Conservation (phyloP, 352 stramenopile species). For the Achlya hypogyna region DNA sequence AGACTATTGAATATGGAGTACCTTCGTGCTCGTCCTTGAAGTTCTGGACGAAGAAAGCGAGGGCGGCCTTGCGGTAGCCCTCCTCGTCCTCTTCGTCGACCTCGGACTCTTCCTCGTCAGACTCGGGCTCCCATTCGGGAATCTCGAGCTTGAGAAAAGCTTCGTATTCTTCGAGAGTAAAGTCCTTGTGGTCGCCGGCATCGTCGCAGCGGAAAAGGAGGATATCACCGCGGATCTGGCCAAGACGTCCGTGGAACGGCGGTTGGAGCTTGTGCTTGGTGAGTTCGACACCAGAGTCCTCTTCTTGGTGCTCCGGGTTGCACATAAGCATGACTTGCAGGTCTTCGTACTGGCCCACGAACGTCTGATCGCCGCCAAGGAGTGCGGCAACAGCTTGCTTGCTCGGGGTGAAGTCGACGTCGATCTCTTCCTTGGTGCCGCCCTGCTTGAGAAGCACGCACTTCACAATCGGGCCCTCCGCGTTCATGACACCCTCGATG, state of each 20-base stretch:
- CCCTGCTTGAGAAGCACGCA: constrained; percentile 17
- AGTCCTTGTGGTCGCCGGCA: constrained; percentile 23
- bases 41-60: constrained; percentile 21
- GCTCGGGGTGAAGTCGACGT: constrained; percentile 11
- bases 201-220: constrained; percentile 15
- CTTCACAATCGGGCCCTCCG: constrained; percentile 15
- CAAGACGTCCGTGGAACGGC: constrained; percentile 16
- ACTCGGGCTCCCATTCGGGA: constrained; percentile 52
- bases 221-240: constrained; percentile 16
- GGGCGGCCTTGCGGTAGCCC: constrained; percentile 29
- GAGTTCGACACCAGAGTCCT: not conserved
- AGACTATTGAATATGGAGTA: constrained; percentile 16
- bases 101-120: constrained; percentile 25
- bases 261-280: constrained; percentile 16
- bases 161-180: constrained; percentile 24
- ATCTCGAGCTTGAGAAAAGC: constrained; percentile 17
- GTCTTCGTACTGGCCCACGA: constrained; percentile 20
- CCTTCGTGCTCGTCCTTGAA: constrained; percentile 20
- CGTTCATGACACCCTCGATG: constrained; percentile 15
- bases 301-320: constrained; percentile 17
- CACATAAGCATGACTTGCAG: constrained; percentile 20
- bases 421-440: constrained; percentile 3
- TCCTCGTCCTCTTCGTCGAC: constrained; percentile 21
- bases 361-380: constrained; percentile 8
- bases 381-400: constrained; percentile 15